These are phyloP conservation scores for Fusarium dimerum DNA, from an alignment of 2,329 filamentous ascomycete genomes.

Conservation along the genomic window DNA sequence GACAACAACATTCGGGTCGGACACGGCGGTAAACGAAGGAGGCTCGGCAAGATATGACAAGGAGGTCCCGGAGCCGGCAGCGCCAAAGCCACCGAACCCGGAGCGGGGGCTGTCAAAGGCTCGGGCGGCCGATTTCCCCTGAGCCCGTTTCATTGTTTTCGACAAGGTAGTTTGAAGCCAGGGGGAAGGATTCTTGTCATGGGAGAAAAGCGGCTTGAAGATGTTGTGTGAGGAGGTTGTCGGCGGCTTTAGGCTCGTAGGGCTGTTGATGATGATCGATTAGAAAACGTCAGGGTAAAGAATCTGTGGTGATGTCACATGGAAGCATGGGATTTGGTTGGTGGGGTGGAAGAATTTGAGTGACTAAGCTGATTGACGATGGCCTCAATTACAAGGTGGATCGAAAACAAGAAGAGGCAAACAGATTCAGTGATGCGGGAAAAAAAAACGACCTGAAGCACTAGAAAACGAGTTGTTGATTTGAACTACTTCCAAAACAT, in stretches of 20 bases:
- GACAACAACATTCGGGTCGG: slow-evolving; percentile 79
- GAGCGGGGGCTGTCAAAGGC: slow-evolving; percentile 28
- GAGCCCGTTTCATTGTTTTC: slow-evolving; percentile 31
- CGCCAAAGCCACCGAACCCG: slow-evolving; percentile 27
- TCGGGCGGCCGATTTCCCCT: slow-evolving; percentile 28
- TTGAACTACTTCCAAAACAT: too few relatives aligned
- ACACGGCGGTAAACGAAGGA: slow-evolving; percentile 75
- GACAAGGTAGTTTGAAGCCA: slow-evolving; percentile 1
- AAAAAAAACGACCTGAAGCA: too few relatives aligned
- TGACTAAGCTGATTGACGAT: slow-evolving; percentile 3
- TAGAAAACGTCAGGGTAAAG: slow-evolving; percentile 21
- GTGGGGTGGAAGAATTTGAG: background rate
- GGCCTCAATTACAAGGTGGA: slow-evolving; percentile 3
- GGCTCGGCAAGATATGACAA: slow-evolving; percentile 89
- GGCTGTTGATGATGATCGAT: slow-evolving; percentile 24
- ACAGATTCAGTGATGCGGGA: too few relatives aligned
- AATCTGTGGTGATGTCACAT: slow-evolving; percentile 29
- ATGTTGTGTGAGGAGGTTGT: slow-evolving; percentile 15
- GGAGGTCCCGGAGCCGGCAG: slow-evolving; percentile 47
- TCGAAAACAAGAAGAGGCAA: too few relatives aligned
- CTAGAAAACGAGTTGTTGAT: too few relatives aligned
- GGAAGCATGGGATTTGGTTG: slow-evolving; percentile 21
- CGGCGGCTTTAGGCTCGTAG: slow-evolving; percentile 12
- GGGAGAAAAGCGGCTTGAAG: slow-evolving; percentile 4
- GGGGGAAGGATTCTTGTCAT: slow-evolving; percentile 5